Evolutionary conservation across 805 yeast genomes (phyloP).

Genomic region (Candida tibetensis): DNA sequence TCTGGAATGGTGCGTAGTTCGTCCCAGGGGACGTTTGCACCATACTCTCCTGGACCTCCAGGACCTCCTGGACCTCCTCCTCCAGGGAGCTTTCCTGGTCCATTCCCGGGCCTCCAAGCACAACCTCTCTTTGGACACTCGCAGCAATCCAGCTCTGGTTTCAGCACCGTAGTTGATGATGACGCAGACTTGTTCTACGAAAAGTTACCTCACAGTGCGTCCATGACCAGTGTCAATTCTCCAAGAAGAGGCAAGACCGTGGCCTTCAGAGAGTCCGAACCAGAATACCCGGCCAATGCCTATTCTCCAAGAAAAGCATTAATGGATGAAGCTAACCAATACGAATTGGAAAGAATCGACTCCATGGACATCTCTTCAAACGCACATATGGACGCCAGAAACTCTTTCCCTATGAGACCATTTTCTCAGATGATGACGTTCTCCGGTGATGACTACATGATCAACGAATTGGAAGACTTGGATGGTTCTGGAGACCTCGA

Average conservation of each 20-base stretch:
- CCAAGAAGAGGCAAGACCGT: constrained; percentile 23
- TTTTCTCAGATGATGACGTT: constrained; percentile 22
- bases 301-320: constrained; percentile 24
- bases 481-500: constrained; percentile 34
- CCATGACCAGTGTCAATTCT: constrained; percentile 8
- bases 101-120: constrained; percentile 2
- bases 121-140: constrained; percentile 5
- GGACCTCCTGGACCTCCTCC: constrained; percentile 3
- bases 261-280: constrained; percentile 28
- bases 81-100: constrained; percentile 1
- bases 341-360: constrained; percentile 20
- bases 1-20: background rate
- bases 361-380: constrained; percentile 10
- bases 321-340: constrained; percentile 15
- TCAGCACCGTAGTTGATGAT: constrained; percentile 21
- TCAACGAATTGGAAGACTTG: constrained; percentile 40
- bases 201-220: constrained; percentile 7
- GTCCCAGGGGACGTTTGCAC: constrained; percentile 1
- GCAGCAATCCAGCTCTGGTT: constrained; percentile 14
- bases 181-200: constrained; percentile 13
- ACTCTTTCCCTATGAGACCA: constrained; percentile 17
- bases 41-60: background rate
- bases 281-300: constrained; percentile 30
- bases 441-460: constrained; percentile 37
- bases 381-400: constrained; percentile 2